These are phyloP conservation scores for Leccinum sublutescens DNA, from an alignment of 768 basidiomycete species.

Conservation along the genomic window DNA sequence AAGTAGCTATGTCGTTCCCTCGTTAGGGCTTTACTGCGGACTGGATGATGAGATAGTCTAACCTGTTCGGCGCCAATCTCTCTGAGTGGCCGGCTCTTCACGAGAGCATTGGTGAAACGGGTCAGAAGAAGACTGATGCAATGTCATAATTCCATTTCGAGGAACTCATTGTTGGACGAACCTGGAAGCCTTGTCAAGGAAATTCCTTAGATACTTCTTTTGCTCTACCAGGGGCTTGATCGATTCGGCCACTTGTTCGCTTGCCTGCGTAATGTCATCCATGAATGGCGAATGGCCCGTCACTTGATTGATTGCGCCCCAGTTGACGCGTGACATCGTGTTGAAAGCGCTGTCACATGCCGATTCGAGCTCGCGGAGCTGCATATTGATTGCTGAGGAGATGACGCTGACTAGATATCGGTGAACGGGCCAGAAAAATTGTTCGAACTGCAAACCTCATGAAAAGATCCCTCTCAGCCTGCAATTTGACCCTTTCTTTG, in stretches of 20 bases:
- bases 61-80: slow-evolving; percentile 97
- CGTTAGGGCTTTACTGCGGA: not conserved
- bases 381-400: slow-evolving; percentile 75
- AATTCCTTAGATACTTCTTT: slow-evolving; percentile 91
- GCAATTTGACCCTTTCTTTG: slow-evolving; percentile 78
- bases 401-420: slow-evolving; percentile 56
- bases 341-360: slow-evolving; percentile 76
- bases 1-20: slow-evolving; percentile 53
- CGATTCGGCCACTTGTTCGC: slow-evolving; percentile 73
- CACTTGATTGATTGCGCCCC: slow-evolving; percentile 80
- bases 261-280: slow-evolving; percentile 67
- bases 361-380: slow-evolving; percentile 83
- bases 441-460: slow-evolving; percentile 55
- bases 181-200: slow-evolving; percentile 93
- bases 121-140: slow-evolving; percentile 69
- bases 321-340: slow-evolving; percentile 74
- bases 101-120: slow-evolving; percentile 86
- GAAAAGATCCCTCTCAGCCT: slow-evolving; percentile 86
- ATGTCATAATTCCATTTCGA: not conserved
- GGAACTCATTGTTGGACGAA: slow-evolving; percentile 33
- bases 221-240: slow-evolving; percentile 85
- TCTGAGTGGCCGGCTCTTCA: slow-evolving; percentile 85
- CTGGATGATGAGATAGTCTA: slow-evolving; percentile 2
- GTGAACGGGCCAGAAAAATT: not conserved
- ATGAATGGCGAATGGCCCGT: slow-evolving; percentile 84